Evolutionary conservation across 768 basidiomycete species (phyloP), one percentile per base, ranked within the genome.

Genomic region (Imleria badia): DNA sequence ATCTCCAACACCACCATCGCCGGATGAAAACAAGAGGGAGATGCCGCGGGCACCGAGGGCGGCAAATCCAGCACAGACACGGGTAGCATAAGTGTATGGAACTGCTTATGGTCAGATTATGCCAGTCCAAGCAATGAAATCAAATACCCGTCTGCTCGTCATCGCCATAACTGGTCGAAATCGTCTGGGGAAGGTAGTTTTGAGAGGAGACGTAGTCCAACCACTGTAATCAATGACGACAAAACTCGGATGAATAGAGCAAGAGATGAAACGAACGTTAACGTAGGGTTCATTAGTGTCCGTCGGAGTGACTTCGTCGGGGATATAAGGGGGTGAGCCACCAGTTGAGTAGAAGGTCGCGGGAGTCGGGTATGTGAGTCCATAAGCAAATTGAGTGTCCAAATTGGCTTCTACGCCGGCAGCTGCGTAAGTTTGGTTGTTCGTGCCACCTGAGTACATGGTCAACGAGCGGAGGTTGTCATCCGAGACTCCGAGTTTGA

Each of bases 151-250:
- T 83, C 64, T 87, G 86, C 52, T 91, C 89, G 54, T 82, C 78
- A 44, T 90, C 87, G 5, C 78, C 85, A 63, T 90, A 90, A 58
- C 84, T 86, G 0, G 85, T 89, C 0, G 86, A 86, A 38, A 91
- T 87, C 6, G 81, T 74, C 57, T 81, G 77, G 14, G 87, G 85
- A 3, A 78, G 66, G 36, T 73, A 64, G 11, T 70, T 47, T n/a
- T 80, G 77, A 13, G 58, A 60, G 0, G 81, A 69, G n/a, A 88
- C 64, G 53, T 78, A 84, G 39, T 84, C 76, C 15, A 90, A 70
- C 87, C 87, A 89, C 75, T 85, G 60, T 22, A 45, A 52, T 54
- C 58, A 66, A 49, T 29, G 29, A 35, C 4, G 13, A 20, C 22
- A 0, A 46, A 48, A 38, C 10, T 45, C 48, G 36, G 52, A 22